Evolutionary conservation across 768 basidiomycete genomes (phyloP), one percentile per base, ranked within the genome.

Genomic region (Pleurotus platypus): DNA sequence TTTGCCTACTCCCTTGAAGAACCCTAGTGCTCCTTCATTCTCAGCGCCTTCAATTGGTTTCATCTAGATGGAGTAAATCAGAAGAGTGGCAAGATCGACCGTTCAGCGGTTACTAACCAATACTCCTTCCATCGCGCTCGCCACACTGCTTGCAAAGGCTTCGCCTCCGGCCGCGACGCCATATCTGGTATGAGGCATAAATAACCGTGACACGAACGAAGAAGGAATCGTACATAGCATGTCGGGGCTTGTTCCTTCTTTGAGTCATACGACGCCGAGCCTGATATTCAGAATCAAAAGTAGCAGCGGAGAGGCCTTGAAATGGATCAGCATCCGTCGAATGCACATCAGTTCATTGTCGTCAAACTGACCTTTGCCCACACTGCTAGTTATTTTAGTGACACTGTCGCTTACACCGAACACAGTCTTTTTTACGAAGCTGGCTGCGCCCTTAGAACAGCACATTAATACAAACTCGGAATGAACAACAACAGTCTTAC

Each of bases 21-120:
- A 99, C 2, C 97, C 97, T 24, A 92, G 74, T 0, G 96, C 95
- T 11, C 97, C 97, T 67, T 89, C 95, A 7, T 84, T 78, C 66
- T 98, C 96, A 0, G 97, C 97, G 4, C 97, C 97, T 72, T 98
- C 95, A 46, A 99, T 85, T 2, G 97, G 97, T 66, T 98, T 97
- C 72, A 94, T 88, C 95, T 96, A 62, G 15, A 61, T 24, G 48
- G 26, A 53, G 8, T 53, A 22, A 38, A 24, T 56, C n/a, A 51
- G 48, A 42, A 45, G 12, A 42, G 30, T 35, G 1, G 30, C 12
- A 35, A 9, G 37, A 18, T 46, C n/a, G 15, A 11, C 20, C 42
- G 48, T 11, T 13, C 15, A 26, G 1, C 47, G 40, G n/a, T 46
- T 20, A 61, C 69, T 50, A 61, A 96, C 94, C 60, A 98, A 80